These are phyloP conservation scores for Rusavskia elegans DNA, from an alignment of 495 filamentous ascomycete species.

Conservation along the genomic window DNA sequence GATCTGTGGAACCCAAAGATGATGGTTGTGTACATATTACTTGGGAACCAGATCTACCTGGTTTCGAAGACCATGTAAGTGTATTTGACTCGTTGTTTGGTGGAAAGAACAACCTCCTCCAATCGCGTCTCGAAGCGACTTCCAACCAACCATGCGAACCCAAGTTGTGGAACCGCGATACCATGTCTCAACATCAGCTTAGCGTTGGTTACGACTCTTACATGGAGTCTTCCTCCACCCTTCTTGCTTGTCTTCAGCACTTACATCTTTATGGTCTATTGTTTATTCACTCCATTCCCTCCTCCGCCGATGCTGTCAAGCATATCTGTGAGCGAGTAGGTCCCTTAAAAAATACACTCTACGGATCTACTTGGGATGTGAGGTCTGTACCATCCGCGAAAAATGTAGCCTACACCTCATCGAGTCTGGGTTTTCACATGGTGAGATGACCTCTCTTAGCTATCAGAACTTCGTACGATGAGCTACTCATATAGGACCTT, in stretches of 20 bases:
- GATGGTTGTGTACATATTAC: constrained; percentile 33
- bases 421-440: constrained; percentile 74
- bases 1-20: constrained; percentile 12
- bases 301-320: constrained; percentile 38
- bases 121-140: constrained; percentile 33
- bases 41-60: constrained; percentile 46
- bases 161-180: not conserved
- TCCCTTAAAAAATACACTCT: constrained; percentile 64
- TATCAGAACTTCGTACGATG: not conserved
- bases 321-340: constrained; percentile 58
- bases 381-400: constrained; percentile 56
- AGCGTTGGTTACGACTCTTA: not conserved
- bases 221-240: not conserved
- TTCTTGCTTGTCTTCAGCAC: not conserved
- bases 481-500: constrained; percentile 34
- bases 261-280: not conserved
- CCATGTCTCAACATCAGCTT: not conserved
- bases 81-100: constrained; percentile 18
- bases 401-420: constrained; percentile 80
- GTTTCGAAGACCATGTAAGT: constrained; percentile 33
- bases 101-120: constrained; percentile 17
- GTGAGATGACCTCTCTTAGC: not conserved
- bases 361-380: constrained; percentile 83
- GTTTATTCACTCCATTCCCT: not conserved
- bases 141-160: not conserved